Percentiles rank a stretch among this genome's conserved stretches.
phyloP scores from a whole-genome alignment of 495 filamentous ascomycete species.

The Aspergillus ostianus region DNA sequence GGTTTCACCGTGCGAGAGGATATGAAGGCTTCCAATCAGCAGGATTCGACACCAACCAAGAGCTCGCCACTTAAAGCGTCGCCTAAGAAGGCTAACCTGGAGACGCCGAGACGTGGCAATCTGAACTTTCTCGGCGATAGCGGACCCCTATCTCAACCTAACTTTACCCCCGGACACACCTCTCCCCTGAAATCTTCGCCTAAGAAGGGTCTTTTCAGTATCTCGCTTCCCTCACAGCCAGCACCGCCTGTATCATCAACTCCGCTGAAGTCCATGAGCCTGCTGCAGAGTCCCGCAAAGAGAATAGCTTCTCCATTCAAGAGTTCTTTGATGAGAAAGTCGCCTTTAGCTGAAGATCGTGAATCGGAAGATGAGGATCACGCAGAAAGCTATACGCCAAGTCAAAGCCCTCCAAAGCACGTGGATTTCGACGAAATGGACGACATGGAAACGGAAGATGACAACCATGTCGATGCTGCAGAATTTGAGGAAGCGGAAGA shows the following conservation, averaged over 20 bases:
- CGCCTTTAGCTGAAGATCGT: conserved; percentile 12
- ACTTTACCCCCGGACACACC: conserved; percentile 27
- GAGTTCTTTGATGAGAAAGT: conserved; percentile 22
- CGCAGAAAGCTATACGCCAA: not conserved
- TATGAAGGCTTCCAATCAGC: conserved; percentile 18
- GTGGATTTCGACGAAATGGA: not conserved
- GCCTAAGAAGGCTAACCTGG: conserved; percentile 27
- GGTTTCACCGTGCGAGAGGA: conserved; percentile 24
- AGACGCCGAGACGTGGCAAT: conserved; percentile 23
- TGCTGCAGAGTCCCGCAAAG: conserved; percentile 47
- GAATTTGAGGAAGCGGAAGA: not conserved
- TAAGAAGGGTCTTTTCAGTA: conserved; percentile 39
- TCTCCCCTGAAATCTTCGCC: conserved; percentile 48
- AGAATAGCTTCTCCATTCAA: conserved; percentile 41
- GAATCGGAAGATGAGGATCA: conserved; percentile 6
- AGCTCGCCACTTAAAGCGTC: conserved; percentile 30
- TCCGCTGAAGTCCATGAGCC: conserved; percentile 31
- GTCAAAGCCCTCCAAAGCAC: not conserved
- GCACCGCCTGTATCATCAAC: conserved; percentile 32
- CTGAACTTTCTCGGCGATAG: conserved; percentile 21
- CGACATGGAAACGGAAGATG: conserved; percentile 8
- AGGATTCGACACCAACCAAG: conserved; percentile 28
- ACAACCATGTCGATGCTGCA: not conserved
- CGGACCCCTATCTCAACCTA: conserved; percentile 20
- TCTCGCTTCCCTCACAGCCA: conserved; percentile 27